Conservation (phyloP, 345 rosid genomes). For the Eutrema yunnanense region DNA sequence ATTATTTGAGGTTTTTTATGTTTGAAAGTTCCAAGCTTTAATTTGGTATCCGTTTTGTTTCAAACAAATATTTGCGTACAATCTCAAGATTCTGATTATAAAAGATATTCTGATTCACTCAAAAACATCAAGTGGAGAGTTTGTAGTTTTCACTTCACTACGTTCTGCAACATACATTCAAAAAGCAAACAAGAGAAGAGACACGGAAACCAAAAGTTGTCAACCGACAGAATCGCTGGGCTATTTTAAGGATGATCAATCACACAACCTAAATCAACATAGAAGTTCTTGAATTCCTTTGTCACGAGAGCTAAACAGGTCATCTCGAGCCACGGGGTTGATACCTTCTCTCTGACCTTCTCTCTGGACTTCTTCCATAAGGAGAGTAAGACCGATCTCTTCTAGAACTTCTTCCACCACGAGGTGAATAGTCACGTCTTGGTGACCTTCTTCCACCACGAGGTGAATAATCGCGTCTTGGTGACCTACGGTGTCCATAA, state of each 20-base stretch:
- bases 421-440: constrained; percentile 43
- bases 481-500: constrained; percentile 30
- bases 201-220: background rate
- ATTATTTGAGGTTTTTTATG: background rate
- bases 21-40: background rate
- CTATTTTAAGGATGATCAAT: constrained; percentile 5
- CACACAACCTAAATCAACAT: constrained; percentile 17
- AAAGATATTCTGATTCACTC: background rate
- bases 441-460: constrained; percentile 55
- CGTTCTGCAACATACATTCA: background rate
- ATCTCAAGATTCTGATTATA: background rate
- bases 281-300: background rate
- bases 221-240: background rate
- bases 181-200: background rate
- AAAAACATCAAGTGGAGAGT: background rate
- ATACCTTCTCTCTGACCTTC: constrained; percentile 36
- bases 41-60: background rate
- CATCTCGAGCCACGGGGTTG: constrained; percentile 36
- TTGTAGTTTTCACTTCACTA: background rate
- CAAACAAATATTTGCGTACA: background rate
- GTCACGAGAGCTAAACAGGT: constrained; percentile 12
- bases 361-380: constrained; percentile 42
- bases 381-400: constrained; percentile 82
- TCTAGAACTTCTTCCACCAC: constrained; percentile 70
- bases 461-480: constrained; percentile 38